phyloP scores from a whole-genome alignment of 768 basidiomycete species.

The Mycena amicta region DNA sequence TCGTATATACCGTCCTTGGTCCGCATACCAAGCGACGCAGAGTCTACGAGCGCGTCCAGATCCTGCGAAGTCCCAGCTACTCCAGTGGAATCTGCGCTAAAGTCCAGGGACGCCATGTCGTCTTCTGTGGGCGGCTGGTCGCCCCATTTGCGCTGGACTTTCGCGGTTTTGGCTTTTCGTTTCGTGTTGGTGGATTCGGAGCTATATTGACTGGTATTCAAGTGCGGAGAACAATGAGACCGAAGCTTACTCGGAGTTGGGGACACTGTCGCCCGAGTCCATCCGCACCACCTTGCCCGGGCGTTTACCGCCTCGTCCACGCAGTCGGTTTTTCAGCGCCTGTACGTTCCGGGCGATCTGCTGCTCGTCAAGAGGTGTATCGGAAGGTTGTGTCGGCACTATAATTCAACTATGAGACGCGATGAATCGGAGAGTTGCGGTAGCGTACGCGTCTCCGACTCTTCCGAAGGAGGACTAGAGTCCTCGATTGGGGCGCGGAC shows the following conservation, averaged over 20 bases:
- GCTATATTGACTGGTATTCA: too few species aligned
- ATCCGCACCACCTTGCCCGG: slow-evolving; percentile 49
- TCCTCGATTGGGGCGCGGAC: slow-evolving; percentile 39
- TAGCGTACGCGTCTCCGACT: slow-evolving; percentile 56
- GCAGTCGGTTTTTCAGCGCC: slow-evolving; percentile 82
- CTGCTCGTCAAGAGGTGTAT: slow-evolving; percentile 73
- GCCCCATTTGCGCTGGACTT: slow-evolving; percentile 90
- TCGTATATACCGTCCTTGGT: slow-evolving; percentile 69
- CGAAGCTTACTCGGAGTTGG: slow-evolving; percentile 69
- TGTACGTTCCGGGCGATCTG: slow-evolving; percentile 92
- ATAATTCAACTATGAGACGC: neutral
- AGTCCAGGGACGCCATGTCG: slow-evolving; percentile 95
- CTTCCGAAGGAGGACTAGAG: slow-evolving; percentile 59
- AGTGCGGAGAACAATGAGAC: too few species aligned
- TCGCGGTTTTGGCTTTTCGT: slow-evolving; percentile 59
- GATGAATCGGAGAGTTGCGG: neutral
- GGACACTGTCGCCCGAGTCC: slow-evolving; percentile 56
- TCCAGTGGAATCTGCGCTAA: slow-evolving; percentile 51
- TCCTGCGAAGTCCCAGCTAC: slow-evolving; percentile 44
- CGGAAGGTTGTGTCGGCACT: slow-evolving; percentile 54
- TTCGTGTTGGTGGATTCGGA: slow-evolving; percentile 62
- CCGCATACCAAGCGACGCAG: slow-evolving; percentile 74
- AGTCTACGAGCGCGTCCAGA: slow-evolving; percentile 65
- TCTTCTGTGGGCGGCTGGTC: slow-evolving; percentile 76
- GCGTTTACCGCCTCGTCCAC: slow-evolving; percentile 69